These are phyloP conservation scores for Rosa persica DNA, from an alignment of 306 rosid genomes.

Conservation along the genomic window DNA sequence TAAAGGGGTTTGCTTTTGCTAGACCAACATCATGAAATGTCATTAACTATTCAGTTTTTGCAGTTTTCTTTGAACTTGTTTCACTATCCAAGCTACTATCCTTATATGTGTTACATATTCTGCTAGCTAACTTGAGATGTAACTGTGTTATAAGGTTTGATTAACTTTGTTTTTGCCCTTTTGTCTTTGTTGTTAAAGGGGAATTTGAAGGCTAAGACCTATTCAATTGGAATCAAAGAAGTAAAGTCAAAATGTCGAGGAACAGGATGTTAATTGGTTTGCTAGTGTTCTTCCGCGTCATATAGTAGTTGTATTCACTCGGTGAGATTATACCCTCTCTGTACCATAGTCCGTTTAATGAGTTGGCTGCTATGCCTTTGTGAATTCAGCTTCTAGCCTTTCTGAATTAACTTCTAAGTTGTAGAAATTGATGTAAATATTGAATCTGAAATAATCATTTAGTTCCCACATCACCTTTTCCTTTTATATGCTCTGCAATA, in stretches of 20 bases:
- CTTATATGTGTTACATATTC: neutral
- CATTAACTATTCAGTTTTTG: neutral
- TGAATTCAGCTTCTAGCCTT: too few relatives aligned
- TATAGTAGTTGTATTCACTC: conserved; percentile 62
- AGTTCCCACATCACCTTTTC: neutral
- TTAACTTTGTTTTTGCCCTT: neutral
- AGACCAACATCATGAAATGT: neutral
- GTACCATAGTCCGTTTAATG: neutral
- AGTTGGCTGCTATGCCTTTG: too few relatives aligned
- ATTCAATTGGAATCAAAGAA: conserved; percentile 39
- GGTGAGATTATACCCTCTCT: conserved; percentile 50
- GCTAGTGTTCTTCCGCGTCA: conserved; percentile 90
- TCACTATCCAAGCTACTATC: neutral
- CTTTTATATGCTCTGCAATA: neutral
- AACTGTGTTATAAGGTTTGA: neutral
- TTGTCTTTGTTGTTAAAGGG: neutral
- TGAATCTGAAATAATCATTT: neutral
- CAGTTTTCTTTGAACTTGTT: neutral
- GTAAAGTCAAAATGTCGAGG: conserved; percentile 83
- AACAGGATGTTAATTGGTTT: conserved; percentile 76
- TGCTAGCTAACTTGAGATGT: neutral
- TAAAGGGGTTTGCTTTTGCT: neutral
- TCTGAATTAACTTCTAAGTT: too few relatives aligned
- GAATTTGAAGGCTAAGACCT: conserved; percentile 34
- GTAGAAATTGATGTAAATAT: neutral